Base-by-base conservation (phyloP, 2,329 filamentous ascomycete genomes). In the Eurotiales sp. region DNA sequence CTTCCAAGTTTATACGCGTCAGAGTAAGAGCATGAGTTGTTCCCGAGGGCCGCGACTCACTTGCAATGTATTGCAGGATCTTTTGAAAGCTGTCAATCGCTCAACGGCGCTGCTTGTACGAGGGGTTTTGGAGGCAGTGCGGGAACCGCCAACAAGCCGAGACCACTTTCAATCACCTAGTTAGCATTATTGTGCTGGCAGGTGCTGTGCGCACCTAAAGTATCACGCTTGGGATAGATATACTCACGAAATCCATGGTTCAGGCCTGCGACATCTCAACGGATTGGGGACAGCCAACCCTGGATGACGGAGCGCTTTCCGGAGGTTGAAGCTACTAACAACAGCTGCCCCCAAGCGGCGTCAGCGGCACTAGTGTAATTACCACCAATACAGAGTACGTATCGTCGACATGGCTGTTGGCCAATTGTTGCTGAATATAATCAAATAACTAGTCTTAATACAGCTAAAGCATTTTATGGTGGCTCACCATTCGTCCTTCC, bases 11-110 rank as follows among this genome's bases (percentile, higher is more conserved):
- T n/a, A 8, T 12, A 21, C 15, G 1, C 8, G 34, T 41, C 4
- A 43, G 50, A 56, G 10, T 40, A 25, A 22, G 32, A 22, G 19
- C 21, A 25, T n/a, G 22, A 34, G 10, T 4, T 21, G 30, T 5
- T 14, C 15, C 11, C 8, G 21, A 8, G 22, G 36, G 54, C 54
- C 53, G 50, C 58, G 56, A 57, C 55, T 55, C 50, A 59, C 55
- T 49, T 50, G 55, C 36, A 57, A 42, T 36, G 51, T 74, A 64
- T 82, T 80, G 69, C 82, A 84, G 51, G 78, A 73, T 58, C 79
- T 77, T 61, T 81, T 81, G 69, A 85, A 85, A 56, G 79, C 76
- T 58, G 77, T 72, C 60, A 85, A 74, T 59, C 83, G 79, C 63
- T 84, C 78, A 56, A 80, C 77, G 21, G 81, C 78, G 57, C 79